A percentile compares a stretch with the other conserved stretches of the same genome.
Evolutionary conservation across 257 asterid species (phyloP).

Genomic region (Gentiana macrophylla): DNA sequence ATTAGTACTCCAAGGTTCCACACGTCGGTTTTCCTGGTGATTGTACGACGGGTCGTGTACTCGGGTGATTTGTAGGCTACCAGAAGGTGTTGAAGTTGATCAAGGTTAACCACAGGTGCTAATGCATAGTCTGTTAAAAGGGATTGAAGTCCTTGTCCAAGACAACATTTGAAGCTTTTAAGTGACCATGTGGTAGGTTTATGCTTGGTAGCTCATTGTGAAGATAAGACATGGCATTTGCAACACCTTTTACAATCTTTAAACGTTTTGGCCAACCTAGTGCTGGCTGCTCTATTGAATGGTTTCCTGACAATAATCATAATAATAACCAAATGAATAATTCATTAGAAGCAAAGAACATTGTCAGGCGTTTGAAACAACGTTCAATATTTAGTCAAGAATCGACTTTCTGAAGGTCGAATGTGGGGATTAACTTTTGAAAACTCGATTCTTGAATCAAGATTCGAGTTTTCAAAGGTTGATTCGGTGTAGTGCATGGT

Average conservation of each 20-base stretch:
- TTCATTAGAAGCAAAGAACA: not conserved
- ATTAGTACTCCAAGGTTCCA: constrained; percentile 86
- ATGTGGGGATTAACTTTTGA: too few species aligned
- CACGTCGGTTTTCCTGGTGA: constrained; percentile 62
- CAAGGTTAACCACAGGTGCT: constrained; percentile 56
- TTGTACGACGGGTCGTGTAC: constrained; percentile 26
- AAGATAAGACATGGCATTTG: constrained; percentile 53
- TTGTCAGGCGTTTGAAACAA: too few species aligned
- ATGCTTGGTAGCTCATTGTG: constrained; percentile 60
- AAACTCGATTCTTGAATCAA: too few species aligned
- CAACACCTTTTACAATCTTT: constrained; percentile 74
- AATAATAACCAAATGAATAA: not conserved
- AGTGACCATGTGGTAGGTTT: constrained; percentile 59
- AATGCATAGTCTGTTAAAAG: constrained; percentile 75
- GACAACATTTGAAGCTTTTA: constrained; percentile 77
- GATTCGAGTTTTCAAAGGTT: too few species aligned
- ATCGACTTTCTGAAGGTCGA: too few species aligned
- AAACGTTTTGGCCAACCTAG: constrained; percentile 64
- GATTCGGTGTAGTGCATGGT: too few species aligned
- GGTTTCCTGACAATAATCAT: constrained; percentile 38
- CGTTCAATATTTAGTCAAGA: too few species aligned
- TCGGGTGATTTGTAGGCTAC: constrained; percentile 82
- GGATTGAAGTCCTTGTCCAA: constrained; percentile 45
- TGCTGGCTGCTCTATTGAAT: constrained; percentile 23
- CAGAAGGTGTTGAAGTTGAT: constrained; percentile 46